A percentile compares a stretch with the other conserved stretches of the same genome.
These are phyloP conservation scores for Galerina marginata DNA, from an alignment of 768 basidiomycete genomes.

Conservation along the genomic window DNA sequence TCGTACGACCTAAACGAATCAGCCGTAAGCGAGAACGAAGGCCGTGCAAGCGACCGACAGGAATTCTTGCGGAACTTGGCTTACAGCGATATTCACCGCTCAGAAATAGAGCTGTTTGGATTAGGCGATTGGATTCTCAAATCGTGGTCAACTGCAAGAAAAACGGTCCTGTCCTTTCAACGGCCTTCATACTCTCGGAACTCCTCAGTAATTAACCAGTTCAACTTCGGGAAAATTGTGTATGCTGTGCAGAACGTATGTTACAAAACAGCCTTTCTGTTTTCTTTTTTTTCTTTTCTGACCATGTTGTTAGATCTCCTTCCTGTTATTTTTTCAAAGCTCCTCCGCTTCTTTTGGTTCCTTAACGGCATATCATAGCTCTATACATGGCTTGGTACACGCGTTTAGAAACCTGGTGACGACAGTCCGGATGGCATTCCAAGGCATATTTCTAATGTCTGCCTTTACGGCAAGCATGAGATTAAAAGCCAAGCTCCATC, in stretches of 20 bases:
- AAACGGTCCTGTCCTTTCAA: conserved; percentile 64
- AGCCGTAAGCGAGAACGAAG: conserved; percentile 58
- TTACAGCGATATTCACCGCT: conserved; percentile 74
- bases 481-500: conserved; percentile 71
- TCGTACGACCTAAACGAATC: conserved; percentile 48
- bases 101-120: conserved; percentile 83
- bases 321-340: conserved; percentile 73
- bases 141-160: conserved; percentile 73
- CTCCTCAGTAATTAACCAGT: conserved; percentile 55
- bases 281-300: conserved; percentile 19
- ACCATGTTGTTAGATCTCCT: conserved; percentile 59
- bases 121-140: conserved; percentile 85
- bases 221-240: conserved; percentile 68
- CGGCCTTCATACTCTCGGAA: conserved; percentile 46
- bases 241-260: conserved; percentile 74
- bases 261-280: conserved; percentile 22
- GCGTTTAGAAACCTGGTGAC: conserved; percentile 67
- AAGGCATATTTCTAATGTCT: conserved; percentile 85
- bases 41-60: conserved; percentile 68
- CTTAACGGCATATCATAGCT: conserved; percentile 78
- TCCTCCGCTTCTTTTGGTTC: conserved; percentile 80
- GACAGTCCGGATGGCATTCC: conserved; percentile 75
- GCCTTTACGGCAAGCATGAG: conserved; percentile 83
- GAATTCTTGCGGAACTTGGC: conserved; percentile 79
- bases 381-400: conserved; percentile 73